A percentile compares a stretch with the other conserved stretches of the same genome.
Evolutionary conservation across 331 rosid species (phyloP).

Genomic region (Erythrophleum ivorense): DNA sequence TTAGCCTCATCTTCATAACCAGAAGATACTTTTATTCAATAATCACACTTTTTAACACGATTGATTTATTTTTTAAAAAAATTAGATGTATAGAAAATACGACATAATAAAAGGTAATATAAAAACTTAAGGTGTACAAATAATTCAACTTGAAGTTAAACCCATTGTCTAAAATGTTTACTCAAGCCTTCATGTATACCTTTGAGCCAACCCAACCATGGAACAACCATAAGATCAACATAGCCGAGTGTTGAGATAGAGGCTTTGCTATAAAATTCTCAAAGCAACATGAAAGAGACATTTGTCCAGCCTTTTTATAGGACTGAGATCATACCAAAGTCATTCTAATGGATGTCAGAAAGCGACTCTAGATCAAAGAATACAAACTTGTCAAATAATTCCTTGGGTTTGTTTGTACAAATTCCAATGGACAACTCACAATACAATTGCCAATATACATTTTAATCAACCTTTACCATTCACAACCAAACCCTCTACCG

Average conservation of each 20-base stretch:
- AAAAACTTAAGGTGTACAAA: too few species aligned
- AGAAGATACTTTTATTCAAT: too few species aligned
- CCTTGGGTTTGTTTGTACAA: constrained; percentile 54
- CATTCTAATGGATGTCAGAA: constrained; percentile 16
- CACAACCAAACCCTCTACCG: constrained; percentile 43
- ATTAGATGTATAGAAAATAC: too few species aligned
- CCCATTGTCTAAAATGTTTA: too few species aligned
- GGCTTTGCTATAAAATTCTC: neutral
- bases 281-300: neutral
- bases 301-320: neutral
- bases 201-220: too few species aligned
- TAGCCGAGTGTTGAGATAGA: neutral
- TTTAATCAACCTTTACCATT: constrained; percentile 46
- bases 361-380: constrained; percentile 45
- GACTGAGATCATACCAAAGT: constrained; percentile 22
- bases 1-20: too few species aligned
- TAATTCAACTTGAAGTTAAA: too few species aligned
- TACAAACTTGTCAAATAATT: constrained; percentile 47
- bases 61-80: too few species aligned
- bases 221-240: neutral
- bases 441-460: constrained; percentile 48
- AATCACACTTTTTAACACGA: too few species aligned
- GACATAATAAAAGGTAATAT: too few species aligned
- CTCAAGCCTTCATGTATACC: too few species aligned
- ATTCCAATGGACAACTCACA: constrained; percentile 46